A percentile compares a stretch with the other conserved stretches of the same genome.
phyloP scores from a whole-genome alignment of 805 yeast species.

The Candida jianshihensis region DNA sequence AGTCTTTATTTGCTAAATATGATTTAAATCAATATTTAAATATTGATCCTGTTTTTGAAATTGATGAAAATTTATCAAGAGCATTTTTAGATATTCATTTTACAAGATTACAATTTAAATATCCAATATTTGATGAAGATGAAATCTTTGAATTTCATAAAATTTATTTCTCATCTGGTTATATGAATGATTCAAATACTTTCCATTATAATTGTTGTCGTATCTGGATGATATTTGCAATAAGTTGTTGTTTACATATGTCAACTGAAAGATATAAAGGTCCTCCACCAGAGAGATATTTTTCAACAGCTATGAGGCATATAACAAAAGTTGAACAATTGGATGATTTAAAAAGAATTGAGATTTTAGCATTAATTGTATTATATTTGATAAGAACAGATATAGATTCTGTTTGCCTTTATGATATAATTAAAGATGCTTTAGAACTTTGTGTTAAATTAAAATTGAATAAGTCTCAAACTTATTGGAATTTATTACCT shows the following conservation, averaged over 20 bases:
- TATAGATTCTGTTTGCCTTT: conserved; percentile 47
- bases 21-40: conserved; percentile 39
- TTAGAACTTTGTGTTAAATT: conserved; percentile 36
- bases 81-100: conserved; percentile 50
- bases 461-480: conserved; percentile 29
- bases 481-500: conserved; percentile 25
- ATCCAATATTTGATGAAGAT: conserved; percentile 46
- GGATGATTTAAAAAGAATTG: conserved; percentile 40
- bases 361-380: conserved; percentile 44
- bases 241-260: conserved; percentile 44
- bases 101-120: conserved; percentile 47
- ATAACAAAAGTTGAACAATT: conserved; percentile 38
- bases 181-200: conserved; percentile 32
- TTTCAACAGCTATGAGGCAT: conserved; percentile 54
- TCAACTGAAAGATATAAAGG: conserved; percentile 52
- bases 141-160: conserved; percentile 45
- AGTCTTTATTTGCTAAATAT: conserved; percentile 39
- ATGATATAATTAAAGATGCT: conserved; percentile 47
- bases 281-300: conserved; percentile 47
- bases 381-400: conserved; percentile 55
- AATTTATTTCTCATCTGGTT: conserved; percentile 24
- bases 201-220: conserved; percentile 49
- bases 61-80: conserved; percentile 42
- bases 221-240: conserved; percentile 48
- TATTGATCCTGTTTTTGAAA: conserved; percentile 44